Base-by-base conservation (phyloP, 108 stramenopile species). In the Cylindrotheca fusiformis region DNA sequence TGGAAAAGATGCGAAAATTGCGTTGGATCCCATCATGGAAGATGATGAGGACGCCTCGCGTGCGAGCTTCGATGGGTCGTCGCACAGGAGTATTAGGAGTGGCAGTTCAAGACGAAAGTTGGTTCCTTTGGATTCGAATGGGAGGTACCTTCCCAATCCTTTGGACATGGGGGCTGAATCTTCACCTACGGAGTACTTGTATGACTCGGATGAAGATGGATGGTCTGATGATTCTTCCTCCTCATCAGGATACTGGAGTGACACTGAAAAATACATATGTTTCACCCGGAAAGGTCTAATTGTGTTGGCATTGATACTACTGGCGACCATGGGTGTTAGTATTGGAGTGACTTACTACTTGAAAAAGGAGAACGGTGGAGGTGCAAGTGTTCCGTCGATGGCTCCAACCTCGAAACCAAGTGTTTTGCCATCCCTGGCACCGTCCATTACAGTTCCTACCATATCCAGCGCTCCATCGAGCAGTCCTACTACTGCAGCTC, bases 1-100 rank as follows among this genome's bases (percentile, higher is more conserved):
- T 19, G 69, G 52, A 1, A 62, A 56, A 19, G 69, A 71, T 49
- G 64, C 48, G 45, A 62, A 71, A 23, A 23, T 50, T 30, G 61
- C 27, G n/a, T 54, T 71, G 52, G 45, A 60, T 18, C 49, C 58
- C 5, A 60, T 63, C 44, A 30, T 17, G 18, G 69, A 71, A 49
- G 47, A 29, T 48, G 65, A 66, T 47, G 65, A 55, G 5, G 65
- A 55, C 3, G 14, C 14, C 10, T 6, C 6, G 36, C 6, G 14
- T 41, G 14, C 10, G 6, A 10, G 10, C 10, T 14, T 6, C 14
- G 10, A 41, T 6, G 14, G 36, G 6, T 41, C 36, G 10, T 6
- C 14, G 10, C 36, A 41, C 36, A 6, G 36, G 14, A 41, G 14
- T 14, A 10, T 41, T 41, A 6, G 36, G 36, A 41, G 36, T 14